phyloP scores from a whole-genome alignment of 148 eudicot genomes.

The Rhododendron henanense region DNA sequence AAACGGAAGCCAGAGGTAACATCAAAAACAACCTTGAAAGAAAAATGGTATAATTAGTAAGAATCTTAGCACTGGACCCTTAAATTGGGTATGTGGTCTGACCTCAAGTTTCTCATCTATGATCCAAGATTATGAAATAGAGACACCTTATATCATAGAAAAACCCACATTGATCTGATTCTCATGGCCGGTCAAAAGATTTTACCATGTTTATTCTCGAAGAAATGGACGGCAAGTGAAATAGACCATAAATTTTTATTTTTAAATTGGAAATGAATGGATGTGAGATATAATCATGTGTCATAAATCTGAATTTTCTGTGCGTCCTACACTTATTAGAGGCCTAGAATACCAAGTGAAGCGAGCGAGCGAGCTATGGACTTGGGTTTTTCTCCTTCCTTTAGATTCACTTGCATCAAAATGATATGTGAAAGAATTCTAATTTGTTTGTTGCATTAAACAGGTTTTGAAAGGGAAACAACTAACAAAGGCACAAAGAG shows the following conservation, averaged over 20 bases:
- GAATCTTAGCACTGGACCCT: neutral
- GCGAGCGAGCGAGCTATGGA: neutral
- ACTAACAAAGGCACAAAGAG: neutral
- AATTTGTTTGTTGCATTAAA: neutral
- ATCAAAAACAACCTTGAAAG: neutral
- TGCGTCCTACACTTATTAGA: neutral
- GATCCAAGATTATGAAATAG: neutral
- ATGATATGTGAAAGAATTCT: neutral
- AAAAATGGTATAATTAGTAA: neutral
- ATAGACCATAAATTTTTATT: neutral
- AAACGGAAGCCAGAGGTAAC: slow-evolving; percentile 14
- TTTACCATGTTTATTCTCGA: neutral
- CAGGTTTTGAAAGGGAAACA: neutral
- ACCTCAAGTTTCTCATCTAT: neutral
- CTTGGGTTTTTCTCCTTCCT: neutral
- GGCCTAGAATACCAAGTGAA: neutral
- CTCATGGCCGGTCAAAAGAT: neutral
- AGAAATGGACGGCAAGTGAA: neutral
- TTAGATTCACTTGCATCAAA: neutral
- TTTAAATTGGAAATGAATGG: neutral
- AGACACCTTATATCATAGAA: no score
- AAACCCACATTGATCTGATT: neutral
- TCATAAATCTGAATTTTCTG: neutral
- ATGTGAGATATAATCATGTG: neutral
- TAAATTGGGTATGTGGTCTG: neutral